These are phyloP conservation scores for Annulohypoxylon bovei DNA, from an alignment of 495 filamentous ascomycete species.

Conservation along the genomic window DNA sequence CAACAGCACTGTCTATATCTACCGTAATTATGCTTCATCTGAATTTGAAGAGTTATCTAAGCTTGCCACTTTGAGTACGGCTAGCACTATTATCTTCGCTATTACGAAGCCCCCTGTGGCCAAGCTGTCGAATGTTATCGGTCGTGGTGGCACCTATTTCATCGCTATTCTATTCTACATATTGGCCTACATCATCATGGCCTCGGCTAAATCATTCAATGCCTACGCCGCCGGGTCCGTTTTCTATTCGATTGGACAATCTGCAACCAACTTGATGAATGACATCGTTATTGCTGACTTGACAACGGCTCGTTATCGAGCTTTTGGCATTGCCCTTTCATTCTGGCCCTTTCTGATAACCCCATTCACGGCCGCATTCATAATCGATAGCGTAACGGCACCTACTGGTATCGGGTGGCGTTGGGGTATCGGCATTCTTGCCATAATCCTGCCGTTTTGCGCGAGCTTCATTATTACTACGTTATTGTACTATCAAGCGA, in stretches of 20 bases:
- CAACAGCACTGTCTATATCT: constrained; percentile 59
- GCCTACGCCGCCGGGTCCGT: constrained; percentile 58
- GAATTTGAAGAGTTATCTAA: constrained; percentile 56
- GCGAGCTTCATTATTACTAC: constrained; percentile 59
- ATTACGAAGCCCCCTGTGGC: constrained; percentile 60
- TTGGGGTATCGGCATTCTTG: constrained; percentile 63
- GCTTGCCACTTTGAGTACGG: constrained; percentile 55
- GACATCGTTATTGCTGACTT: constrained; percentile 60
- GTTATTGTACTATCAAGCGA: constrained; percentile 54
- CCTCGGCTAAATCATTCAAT: constrained; percentile 55
- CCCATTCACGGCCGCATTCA: constrained; percentile 57
- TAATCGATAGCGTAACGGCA: constrained; percentile 54
- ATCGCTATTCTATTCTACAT: constrained; percentile 57
- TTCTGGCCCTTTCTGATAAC: constrained; percentile 60
- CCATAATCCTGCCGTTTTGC: constrained; percentile 59
- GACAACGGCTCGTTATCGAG: constrained; percentile 58
- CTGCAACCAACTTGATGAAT: constrained; percentile 59
- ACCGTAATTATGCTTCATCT: constrained; percentile 59
- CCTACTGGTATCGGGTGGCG: constrained; percentile 58
- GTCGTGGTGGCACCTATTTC: constrained; percentile 57
- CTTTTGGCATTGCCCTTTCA: constrained; percentile 56
- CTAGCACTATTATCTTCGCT: constrained; percentile 56
- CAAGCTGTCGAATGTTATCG: constrained; percentile 60
- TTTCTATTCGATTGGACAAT: constrained; percentile 58
- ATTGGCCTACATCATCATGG: constrained; percentile 59